Percentiles rank a stretch among this genome's conserved stretches.
These are phyloP conservation scores for Krasilnikovozyma curviuscula DNA, from an alignment of 768 basidiomycete genomes.

Conservation along the genomic window DNA sequence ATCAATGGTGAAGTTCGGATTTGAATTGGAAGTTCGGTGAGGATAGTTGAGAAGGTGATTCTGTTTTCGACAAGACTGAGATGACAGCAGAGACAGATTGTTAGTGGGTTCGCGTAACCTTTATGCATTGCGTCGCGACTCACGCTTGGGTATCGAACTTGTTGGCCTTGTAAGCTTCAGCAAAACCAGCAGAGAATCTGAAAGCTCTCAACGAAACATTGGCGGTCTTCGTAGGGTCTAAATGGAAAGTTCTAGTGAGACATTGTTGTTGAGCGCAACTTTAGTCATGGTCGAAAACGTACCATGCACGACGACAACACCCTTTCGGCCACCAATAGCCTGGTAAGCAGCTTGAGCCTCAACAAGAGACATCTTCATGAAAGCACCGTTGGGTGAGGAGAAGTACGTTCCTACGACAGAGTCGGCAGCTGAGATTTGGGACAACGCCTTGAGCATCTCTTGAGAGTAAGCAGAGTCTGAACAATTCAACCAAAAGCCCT, in stretches of 20 bases:
- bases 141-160: constrained; percentile 76
- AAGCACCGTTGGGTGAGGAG: constrained; percentile 63
- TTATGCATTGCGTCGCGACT: too few relatives aligned
- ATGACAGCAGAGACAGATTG: too few relatives aligned
- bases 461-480: constrained; percentile 49
- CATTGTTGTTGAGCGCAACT: constrained; percentile 10
- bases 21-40: constrained; percentile 8
- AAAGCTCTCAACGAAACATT: constrained; percentile 81
- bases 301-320: constrained; percentile 71
- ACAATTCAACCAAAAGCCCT: too few relatives aligned
- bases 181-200: constrained; percentile 55
- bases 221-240: constrained; percentile 58
- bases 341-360: constrained; percentile 72
- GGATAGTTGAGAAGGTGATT: constrained; percentile 9
- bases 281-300: constrained; percentile 15
- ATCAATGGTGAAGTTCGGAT: constrained; percentile 9
- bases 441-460: constrained; percentile 66
- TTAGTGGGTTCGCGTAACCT: too few relatives aligned
- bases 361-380: constrained; percentile 59
- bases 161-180: constrained; percentile 59
- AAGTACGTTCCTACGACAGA: constrained; percentile 89
- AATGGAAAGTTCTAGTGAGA: not conserved
- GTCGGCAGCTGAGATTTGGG: constrained; percentile 79
- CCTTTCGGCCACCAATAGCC: constrained; percentile 66
- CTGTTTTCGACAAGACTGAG: constrained; percentile 8